A percentile compares a stretch with the other conserved stretches of the same genome.
phyloP scores from a whole-genome alignment of 2,329 filamentous ascomycete species.

The Nemania abortiva region DNA sequence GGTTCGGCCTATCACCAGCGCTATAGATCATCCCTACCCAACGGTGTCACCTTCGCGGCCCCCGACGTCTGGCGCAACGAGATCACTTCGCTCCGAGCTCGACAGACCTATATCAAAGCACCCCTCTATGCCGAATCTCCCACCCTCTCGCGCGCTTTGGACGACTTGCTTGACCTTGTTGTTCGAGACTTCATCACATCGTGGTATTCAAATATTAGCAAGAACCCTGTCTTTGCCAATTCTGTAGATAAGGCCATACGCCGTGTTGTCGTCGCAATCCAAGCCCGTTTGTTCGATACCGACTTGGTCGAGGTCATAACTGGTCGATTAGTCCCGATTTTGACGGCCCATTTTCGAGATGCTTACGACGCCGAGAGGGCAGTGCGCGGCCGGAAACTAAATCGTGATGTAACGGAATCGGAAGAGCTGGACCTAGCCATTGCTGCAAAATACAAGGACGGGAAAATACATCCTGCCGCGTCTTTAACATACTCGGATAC shows the following conservation, averaged over 20 bases:
- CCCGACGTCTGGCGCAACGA: conserved; percentile 77
- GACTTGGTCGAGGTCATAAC: conserved; percentile 89
- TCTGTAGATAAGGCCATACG: conserved; percentile 87
- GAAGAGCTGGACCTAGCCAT: conserved; percentile 96
- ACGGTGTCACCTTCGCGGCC: conserved; percentile 70
- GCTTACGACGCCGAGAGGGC: conserved; percentile 90
- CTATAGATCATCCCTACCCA: conserved; percentile 56
- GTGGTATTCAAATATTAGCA: conserved; percentile 91
- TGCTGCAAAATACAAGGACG: conserved; percentile 91
- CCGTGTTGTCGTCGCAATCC: conserved; percentile 75
- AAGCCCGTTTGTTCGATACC: conserved; percentile 77
- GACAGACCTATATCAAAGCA: conserved; percentile 74
- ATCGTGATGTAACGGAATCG: conserved; percentile 91
- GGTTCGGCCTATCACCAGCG: conserved; percentile 58
- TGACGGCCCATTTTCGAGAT: conserved; percentile 89
- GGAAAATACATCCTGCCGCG: conserved; percentile 87
- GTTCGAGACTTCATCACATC: conserved; percentile 85
- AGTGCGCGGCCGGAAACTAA: conserved; percentile 88
- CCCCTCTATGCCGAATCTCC: conserved; percentile 82
- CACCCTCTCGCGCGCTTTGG: conserved; percentile 82
- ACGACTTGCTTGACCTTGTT: conserved; percentile 81
- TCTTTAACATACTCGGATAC: conserved; percentile 85
- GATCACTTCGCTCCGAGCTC: conserved; percentile 72
- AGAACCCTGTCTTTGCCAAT: conserved; percentile 81
- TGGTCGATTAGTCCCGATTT: conserved; percentile 83